Base-by-base conservation (phyloP, 805 yeast genomes). In the Kluyveromyces lactis region DNA sequence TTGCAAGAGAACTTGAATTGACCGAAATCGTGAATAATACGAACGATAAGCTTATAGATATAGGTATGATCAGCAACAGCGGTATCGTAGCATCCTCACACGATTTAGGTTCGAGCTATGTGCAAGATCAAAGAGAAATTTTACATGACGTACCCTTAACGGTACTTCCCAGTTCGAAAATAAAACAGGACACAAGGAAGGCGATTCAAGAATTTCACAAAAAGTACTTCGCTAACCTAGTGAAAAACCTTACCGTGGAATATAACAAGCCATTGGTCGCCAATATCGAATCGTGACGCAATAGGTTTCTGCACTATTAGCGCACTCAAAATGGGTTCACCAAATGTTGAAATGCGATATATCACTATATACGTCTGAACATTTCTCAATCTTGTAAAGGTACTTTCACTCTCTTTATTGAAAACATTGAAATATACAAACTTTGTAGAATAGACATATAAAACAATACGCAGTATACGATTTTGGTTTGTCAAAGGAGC, bases 41-140 rank as follows among this genome's bases (percentile, higher is more conserved):
- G 16, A 60, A 58, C 29, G 64, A 58, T 40, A 57, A 53, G 34
- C 45, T 57, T 19, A 57, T 60, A 19, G 64, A 60, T 38, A 60
- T 60, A n/a, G 58, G 62, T 2, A 57, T 60, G 64, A 52, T 60
- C 18, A 56, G 53, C 36, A 56, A 58, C 39, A 57, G 63, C 38
- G 63, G 62, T 6, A 57, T 59, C 15, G 63, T 59, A 6, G 37
- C 53, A 3, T 54, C 48, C 24, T 49, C 58, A 9, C 43, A 44
- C 30, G 55, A 51, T 31, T 23, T 49, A 12, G 44, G 43, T 16
- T 35, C 34, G 12, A n/a, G 23, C 23, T 19, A 18, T 19, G 16
- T 21, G 35, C 24, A 21, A 9, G 24, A 21, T 6, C 24, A 21
- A 21, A 21, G 24, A 21, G 35, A 18, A 10, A 23, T 9, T 21